A percentile compares a stretch with the other conserved stretches of the same genome.
These are phyloP conservation scores for Botryotinia narcissicola DNA, from an alignment of 2,329 filamentous ascomycete genomes.

Conservation along the genomic window DNA sequence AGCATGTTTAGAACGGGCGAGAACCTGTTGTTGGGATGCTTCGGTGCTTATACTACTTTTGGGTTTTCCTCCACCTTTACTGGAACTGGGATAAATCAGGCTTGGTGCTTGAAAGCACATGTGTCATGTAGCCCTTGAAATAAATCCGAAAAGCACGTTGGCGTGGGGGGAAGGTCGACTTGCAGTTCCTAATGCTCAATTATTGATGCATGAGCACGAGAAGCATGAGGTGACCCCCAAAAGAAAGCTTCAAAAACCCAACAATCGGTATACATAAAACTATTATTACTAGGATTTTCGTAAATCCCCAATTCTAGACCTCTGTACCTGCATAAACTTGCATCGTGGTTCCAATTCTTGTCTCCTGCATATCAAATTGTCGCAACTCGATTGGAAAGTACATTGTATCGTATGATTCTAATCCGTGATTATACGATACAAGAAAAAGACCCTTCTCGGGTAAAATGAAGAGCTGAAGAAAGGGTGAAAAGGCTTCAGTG, in stretches of 20 bases:
- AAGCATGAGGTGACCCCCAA: neutral
- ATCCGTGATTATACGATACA: neutral
- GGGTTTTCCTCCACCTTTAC: neutral
- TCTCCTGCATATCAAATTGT: neutral
- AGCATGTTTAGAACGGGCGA: neutral
- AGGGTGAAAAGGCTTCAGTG: neutral
- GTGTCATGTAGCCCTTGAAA: neutral
- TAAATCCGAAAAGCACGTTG: neutral
- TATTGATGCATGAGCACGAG: neutral
- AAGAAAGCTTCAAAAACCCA: neutral
- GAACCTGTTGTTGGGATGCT: neutral
- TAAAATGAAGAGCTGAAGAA: constrained; percentile 10
- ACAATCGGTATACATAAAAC: neutral
- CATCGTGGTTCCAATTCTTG: neutral
- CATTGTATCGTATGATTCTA: neutral
- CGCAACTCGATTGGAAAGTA: neutral
- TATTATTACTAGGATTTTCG: neutral
- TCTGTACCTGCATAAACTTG: constrained; percentile 9
- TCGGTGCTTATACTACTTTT: constrained; percentile 1
- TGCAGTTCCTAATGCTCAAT: neutral
- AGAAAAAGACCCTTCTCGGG: neutral
- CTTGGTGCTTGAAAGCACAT: constrained; percentile 1
- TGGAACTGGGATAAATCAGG: neutral
- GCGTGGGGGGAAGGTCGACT: neutral
- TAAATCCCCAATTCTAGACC: neutral